phyloP scores from a whole-genome alignment of 306 rosid species.

The Albizia julibrissin region DNA sequence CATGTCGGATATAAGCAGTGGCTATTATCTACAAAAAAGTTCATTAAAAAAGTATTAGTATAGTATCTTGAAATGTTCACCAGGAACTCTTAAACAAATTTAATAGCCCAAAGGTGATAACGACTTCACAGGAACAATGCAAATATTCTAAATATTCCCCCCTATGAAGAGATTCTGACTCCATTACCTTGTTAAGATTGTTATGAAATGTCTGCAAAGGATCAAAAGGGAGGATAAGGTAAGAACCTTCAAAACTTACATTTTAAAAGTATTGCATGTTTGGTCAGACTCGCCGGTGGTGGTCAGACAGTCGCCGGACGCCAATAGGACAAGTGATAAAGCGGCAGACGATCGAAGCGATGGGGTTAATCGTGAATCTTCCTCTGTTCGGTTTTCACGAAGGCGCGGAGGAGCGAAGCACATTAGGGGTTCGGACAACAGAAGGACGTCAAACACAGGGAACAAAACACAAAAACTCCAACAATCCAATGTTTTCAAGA shows the following conservation, averaged over 20 bases:
- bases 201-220: slow-evolving; percentile 82
- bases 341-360: no score
- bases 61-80: neutral
- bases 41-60: neutral
- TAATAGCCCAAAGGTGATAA: slow-evolving; percentile 6
- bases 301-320: no score
- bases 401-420: no score
- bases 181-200: slow-evolving; percentile 90
- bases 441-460: no score
- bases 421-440: no score
- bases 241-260: slow-evolving; percentile 33
- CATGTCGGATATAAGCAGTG: slow-evolving; percentile 81
- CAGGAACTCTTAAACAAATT: neutral
- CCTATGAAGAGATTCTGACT: neutral
- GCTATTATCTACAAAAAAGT: slow-evolving; percentile 69
- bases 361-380: no score
- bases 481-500: no score
- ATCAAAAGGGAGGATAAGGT: slow-evolving; percentile 24
- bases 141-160: slow-evolving; percentile 1
- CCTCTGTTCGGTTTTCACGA: no score
- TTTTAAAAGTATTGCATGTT: slow-evolving; percentile 14
- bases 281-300: no score
- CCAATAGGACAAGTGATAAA: no score
- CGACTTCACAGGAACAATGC: neutral
- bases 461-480: no score